These are phyloP conservation scores for Fusarium sp. DNA, from an alignment of 2,329 filamentous ascomycete species.

Conservation along the genomic window DNA sequence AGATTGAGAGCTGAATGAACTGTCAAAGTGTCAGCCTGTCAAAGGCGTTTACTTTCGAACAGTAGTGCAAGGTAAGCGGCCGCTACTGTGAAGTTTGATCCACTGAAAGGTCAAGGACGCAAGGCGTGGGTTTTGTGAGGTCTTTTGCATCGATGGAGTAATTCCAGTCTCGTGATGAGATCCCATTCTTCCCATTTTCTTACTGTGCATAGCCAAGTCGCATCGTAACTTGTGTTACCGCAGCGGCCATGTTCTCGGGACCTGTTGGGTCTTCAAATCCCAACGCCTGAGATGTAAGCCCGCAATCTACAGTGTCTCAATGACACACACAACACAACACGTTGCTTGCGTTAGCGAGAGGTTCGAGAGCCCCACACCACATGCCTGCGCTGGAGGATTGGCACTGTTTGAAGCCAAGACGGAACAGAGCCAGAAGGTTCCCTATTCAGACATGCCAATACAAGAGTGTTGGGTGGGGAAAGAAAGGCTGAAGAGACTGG, in stretches of 20 bases:
- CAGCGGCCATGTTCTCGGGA: conserved; percentile 12
- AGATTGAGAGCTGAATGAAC: conserved; percentile 18
- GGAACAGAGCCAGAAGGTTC: neutral
- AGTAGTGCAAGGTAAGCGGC: neutral
- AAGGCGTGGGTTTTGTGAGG: neutral
- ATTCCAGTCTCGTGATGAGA: neutral
- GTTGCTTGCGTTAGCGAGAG: neutral
- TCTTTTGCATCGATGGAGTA: neutral
- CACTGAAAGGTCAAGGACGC: neutral
- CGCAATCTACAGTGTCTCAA: conserved; percentile 16
- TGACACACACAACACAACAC: neutral
- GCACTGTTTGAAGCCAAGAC: neutral
- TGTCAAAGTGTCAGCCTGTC: conserved; percentile 26
- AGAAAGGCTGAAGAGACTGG: conserved; percentile 15
- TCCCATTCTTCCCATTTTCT: neutral
- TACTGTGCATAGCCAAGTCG: neutral
- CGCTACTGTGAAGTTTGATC: conserved; percentile 18
- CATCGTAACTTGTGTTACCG: conserved; percentile 3
- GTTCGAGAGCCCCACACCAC: conserved; percentile 15
- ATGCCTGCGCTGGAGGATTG: conserved; percentile 4
- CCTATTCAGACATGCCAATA: neutral
- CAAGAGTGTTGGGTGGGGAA: conserved; percentile 21
- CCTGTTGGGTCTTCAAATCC: conserved; percentile 22
- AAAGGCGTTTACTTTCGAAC: conserved; percentile 2
- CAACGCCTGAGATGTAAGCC: conserved; percentile 38